A percentile compares a stretch with the other conserved stretches of the same genome.
Conservation (phyloP, 768 basidiomycete species). For the Calocybe gangraenosa region DNA sequence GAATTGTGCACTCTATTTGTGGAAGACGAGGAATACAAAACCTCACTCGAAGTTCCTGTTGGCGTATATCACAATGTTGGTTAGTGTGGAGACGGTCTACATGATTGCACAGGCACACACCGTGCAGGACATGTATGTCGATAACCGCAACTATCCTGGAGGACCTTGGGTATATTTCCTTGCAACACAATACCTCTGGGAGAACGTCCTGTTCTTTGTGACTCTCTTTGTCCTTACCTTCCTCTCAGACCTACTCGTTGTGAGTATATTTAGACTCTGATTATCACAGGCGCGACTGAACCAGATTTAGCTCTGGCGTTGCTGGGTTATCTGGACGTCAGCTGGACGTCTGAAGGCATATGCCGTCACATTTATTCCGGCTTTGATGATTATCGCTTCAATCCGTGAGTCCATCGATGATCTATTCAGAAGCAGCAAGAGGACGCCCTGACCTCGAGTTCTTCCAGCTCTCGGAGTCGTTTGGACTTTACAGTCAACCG, state of each 20-base stretch:
- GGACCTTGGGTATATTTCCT: conserved; percentile 33
- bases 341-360: conserved; percentile 25
- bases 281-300: not conserved
- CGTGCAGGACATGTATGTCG: conserved; percentile 30
- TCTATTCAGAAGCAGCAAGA: not conserved
- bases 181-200: conserved; percentile 25
- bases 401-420: conserved; percentile 28
- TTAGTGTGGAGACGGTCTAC: conserved; percentile 30
- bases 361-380: conserved; percentile 29
- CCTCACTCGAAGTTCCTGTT: conserved; percentile 24
- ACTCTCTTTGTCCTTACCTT: conserved; percentile 30
- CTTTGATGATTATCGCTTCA: conserved; percentile 30
- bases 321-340: conserved; percentile 40
- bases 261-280: conserved; percentile 16
- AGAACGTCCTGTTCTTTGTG: conserved; percentile 30
- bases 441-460: not conserved
- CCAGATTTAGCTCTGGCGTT: conserved; percentile 35
- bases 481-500: conserved; percentile 37
- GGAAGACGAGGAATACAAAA: conserved; percentile 23
- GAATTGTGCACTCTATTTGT: conserved; percentile 27
- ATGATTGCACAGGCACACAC: conserved; percentile 30
- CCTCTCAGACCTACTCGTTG: conserved; percentile 36
- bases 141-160: conserved; percentile 28
- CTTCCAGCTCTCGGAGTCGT: conserved; percentile 35
- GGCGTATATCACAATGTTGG: conserved; percentile 26